Evolutionary conservation across 257 asterid species (phyloP), one percentile per base, ranked within the genome.

Genomic region (Plantago elongata): DNA sequence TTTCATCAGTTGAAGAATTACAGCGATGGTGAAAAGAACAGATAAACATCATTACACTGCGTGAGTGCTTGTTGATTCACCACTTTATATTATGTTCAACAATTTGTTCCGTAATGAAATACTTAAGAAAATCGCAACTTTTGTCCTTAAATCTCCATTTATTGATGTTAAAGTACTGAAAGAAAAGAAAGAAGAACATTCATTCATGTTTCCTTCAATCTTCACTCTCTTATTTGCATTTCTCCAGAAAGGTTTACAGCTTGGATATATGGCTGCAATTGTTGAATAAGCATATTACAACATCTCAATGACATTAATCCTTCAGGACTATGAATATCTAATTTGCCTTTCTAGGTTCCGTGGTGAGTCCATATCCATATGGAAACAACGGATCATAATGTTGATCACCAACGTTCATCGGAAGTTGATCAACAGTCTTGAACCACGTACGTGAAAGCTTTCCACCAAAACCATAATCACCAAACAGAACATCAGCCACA

Each of bases 311-410:
- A 38, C 30, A 5, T 18, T 38, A 10, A 22, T 9, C 30, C 13
- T 54, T 30, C 57, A 52, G 8, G 9, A 52, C 3, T 14, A 5
- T 54, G 59, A 7, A 54, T 54, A 42, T 54, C 59, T 54, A 54
- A 12, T 12, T 59, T 1, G 14, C 43, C 49, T 16, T 61, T 5
- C 16, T 17, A 30, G 68, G 54, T 30, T 64, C 11, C 11, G 76
- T 65, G 13, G 72, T 65, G 15, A 71, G 72, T 16, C 76, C 76
- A 38, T 12, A 60, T 1, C 76, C 76, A 5, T 51, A 71, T 4
- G 74, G 55, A 1, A 77, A 62, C 18, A 49, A n/a, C 0, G 58
- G 48, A 42, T 49, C 76, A 72, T 81, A 80, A 48, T 62, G 45
- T 34, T 38, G n/a, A 47, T 62, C 67, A 7, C 67, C 67, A 14